Evolutionary conservation across 495 filamentous ascomycete genomes (phyloP), one percentile per base, ranked within the genome.

Genomic region (Penicillium argentinense): DNA sequence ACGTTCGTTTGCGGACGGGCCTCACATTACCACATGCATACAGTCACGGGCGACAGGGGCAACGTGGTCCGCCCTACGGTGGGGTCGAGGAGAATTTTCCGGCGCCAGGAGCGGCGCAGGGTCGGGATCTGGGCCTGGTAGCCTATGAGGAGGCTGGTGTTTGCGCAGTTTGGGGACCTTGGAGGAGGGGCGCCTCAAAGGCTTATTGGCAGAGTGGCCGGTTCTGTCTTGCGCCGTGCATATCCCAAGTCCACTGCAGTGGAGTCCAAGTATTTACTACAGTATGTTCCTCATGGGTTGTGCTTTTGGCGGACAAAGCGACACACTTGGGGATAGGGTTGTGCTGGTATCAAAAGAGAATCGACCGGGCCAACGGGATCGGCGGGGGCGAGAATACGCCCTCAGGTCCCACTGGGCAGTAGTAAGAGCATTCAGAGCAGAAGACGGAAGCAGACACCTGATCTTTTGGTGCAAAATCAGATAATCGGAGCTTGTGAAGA

Each of bases 41-140:
- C 49, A 53, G 45, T 50, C 45, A 51, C 34, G n/a, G 38, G 28
- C 17, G 32, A 13, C 37, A 27, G 19, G 29, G 26, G 28, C 33
- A 23, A 40, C 37, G 23, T 8, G 14, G 11, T 22, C 27, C 47
- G 36, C 37, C n/a, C 37, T 23, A 40, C 11, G 24, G 26, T 30
- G 41, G 25, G 23, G 32, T 40, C 29, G 38, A 32, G 25, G 32
- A 22, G 21, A 18, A 56, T 46, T 59, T 59, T 59, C 25, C 32
- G 43, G 59, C 59, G 59, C 59, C 46, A 59, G 39, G 29, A 56
- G 59, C 59, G 59, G 59, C 29, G 46, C 46, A 46, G 40, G 32
- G 16, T 45, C 37, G 24, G 33, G 45, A 21, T 51, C 21, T 32
- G 19, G 36, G 39, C 18, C 34, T 41, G 43, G 38, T 27, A 45